These are phyloP conservation scores for Pythium rhizo-oryzae DNA, from an alignment of 352 stramenopile species.

Conservation along the genomic window DNA sequence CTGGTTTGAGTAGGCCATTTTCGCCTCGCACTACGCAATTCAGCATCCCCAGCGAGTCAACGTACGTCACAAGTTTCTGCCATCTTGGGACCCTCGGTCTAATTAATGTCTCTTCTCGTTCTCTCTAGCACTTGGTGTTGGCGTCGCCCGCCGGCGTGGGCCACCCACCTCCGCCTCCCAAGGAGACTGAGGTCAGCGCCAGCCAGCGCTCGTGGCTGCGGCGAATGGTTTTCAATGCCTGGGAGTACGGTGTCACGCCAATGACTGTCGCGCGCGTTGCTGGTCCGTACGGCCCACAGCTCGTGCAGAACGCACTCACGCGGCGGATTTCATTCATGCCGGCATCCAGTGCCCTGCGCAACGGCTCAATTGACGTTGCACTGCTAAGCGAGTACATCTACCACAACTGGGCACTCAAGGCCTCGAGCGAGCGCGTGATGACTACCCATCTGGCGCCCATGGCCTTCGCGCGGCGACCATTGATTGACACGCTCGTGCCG, in stretches of 20 bases:
- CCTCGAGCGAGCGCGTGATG: constrained; percentile 75
- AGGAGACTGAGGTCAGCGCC: constrained; percentile 38
- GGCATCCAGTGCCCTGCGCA: constrained; percentile 63
- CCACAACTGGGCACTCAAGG: constrained; percentile 85
- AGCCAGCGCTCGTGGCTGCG: constrained; percentile 54
- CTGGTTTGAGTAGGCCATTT: constrained; percentile 59
- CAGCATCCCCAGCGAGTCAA: constrained; percentile 62
- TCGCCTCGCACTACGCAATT: constrained; percentile 75
- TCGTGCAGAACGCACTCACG: constrained; percentile 70
- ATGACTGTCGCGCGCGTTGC: constrained; percentile 74
- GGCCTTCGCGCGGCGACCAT: constrained; percentile 64
- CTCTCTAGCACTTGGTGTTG: constrained; percentile 65
- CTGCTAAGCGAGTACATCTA: constrained; percentile 83
- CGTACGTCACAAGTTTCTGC: constrained; percentile 32
- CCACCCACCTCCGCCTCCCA: constrained; percentile 47
- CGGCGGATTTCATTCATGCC: constrained; percentile 81
- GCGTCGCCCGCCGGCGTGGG: constrained; percentile 72
- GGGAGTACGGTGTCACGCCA: constrained; percentile 70
- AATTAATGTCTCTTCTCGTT: not conserved
- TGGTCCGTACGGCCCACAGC: constrained; percentile 72
- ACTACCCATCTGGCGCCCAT: constrained; percentile 74
- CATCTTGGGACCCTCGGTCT: not conserved
- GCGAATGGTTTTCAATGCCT: constrained; percentile 52
- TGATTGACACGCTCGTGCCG: constrained; percentile 64
- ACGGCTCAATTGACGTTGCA: constrained; percentile 58